Conservation (phyloP, 345 rosid genomes). For the Populus pruinosa region DNA sequence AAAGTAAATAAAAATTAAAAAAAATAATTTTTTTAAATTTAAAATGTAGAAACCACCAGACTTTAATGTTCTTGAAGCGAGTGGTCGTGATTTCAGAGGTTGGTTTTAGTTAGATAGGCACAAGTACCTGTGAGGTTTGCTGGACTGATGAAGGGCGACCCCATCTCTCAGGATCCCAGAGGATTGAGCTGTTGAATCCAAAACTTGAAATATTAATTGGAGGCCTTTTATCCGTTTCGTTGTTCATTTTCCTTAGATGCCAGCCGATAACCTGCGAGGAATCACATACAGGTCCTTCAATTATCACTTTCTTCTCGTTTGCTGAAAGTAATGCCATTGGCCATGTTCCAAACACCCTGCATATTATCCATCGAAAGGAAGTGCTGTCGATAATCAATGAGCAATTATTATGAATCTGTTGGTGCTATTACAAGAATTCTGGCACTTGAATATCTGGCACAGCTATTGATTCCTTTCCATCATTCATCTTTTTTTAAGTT, state of each 20-base stretch:
- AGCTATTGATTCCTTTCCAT: no score
- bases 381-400: background rate
- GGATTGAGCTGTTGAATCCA: conserved; percentile 73
- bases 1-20: no score
- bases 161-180: conserved; percentile 93
- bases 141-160: conserved; percentile 49
- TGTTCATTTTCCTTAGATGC: conserved; percentile 61
- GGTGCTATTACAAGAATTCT: background rate
- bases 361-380: background rate
- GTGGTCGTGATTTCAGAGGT: background rate
- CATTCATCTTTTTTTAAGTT: no score
- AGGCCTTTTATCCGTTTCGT: conserved; percentile 39
- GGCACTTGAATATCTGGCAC: no score
- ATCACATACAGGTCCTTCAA: conserved; percentile 85
- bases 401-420: background rate
- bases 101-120: background rate
- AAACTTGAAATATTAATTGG: conserved; percentile 31
- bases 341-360: conserved; percentile 90
- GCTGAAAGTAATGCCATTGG: conserved; percentile 69
- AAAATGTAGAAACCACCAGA: no score
- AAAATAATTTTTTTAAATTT: no score
- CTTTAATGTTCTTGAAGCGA: no score
- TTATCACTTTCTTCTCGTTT: conserved; percentile 54
- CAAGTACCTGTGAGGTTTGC: conserved; percentile 21
- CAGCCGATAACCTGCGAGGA: conserved; percentile 83